Base-by-base conservation (phyloP, 2,329 filamentous ascomycete genomes). In the Fusarium xylarioides region DNA sequence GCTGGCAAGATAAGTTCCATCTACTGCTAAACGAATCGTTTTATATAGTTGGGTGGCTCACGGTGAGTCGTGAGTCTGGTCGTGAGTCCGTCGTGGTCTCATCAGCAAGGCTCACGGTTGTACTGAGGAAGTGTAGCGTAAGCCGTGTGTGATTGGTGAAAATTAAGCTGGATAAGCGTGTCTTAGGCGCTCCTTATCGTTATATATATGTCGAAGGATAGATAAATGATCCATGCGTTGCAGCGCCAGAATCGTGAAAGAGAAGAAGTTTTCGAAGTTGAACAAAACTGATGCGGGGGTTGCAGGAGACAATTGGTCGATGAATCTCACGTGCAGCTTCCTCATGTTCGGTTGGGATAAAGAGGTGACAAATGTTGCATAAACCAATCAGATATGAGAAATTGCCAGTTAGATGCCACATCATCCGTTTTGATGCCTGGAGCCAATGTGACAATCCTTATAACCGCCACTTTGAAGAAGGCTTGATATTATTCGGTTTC, bases 391-490 rank as follows among this genome's bases (percentile, higher is more conserved):
- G 16, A 26, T 44, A 26, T 9, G 23, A 19, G 16, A 19, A 26
- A 12, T 44, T 26, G 4, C 26, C 18, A 44, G 10, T 26, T 0
- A 19, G 23, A 14, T 26, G 23, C 16, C 42, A 26, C 42, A 26
- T 44, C 23, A 26, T 23, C 23, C 5, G 11, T 9, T 6, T 19
- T 23, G 42, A 18, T 44, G 23, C 23, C 42, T 44, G 16, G 18
- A 19, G 18, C 11, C 42, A 12, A 18, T 4, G 11, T 18, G 11
- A 14, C 42, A 26, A 1, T 23, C 5, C 19, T 26, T 26, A 10
- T 9, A 10, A 2, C 16, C 1, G 16, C 23, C 16, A 9, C 7
- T 14, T 26, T 1, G 1, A 4, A 12, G 0, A 26, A 14, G 11
- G 6, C 42, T 19, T 9, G 1, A 11, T 26, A 1, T 8, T 4